Evolutionary conservation across 2,329 filamentous ascomycete genomes (phyloP).

Genomic region (Xylariaceae sp.): DNA sequence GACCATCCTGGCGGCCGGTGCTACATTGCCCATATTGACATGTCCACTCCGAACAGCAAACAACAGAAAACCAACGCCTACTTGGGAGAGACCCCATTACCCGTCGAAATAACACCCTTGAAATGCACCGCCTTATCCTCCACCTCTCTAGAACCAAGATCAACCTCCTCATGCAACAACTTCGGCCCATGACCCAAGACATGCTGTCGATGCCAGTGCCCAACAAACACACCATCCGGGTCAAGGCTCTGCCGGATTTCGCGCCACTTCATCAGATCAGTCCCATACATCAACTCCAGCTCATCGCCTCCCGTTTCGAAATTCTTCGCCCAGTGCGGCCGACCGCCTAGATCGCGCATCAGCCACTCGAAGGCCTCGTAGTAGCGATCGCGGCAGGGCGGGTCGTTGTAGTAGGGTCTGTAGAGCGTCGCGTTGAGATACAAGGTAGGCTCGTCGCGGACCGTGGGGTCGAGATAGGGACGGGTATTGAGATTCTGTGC

Average conservation of each 20-base stretch:
- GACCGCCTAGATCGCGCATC: slow-evolving; percentile 78
- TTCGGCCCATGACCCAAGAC: slow-evolving; percentile 43
- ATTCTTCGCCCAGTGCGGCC: slow-evolving; percentile 92
- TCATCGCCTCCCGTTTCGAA: slow-evolving; percentile 61
- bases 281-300: slow-evolving; percentile 65
- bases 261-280: slow-evolving; percentile 63
- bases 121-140: slow-evolving; percentile 17
- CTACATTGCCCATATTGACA: no score
- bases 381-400: slow-evolving; percentile 71
- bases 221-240: slow-evolving; percentile 81
- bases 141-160: slow-evolving; percentile 16
- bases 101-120: no score
- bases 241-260: slow-evolving; percentile 67
- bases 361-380: slow-evolving; percentile 89
- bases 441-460: slow-evolving; percentile 64
- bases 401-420: slow-evolving; percentile 73
- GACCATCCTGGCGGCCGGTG: no score
- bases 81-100: no score
- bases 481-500: slow-evolving; percentile 27
- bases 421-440: slow-evolving; percentile 92
- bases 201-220: slow-evolving; percentile 79
- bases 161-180: slow-evolving; percentile 31
- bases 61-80: no score
- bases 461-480: slow-evolving; percentile 66
- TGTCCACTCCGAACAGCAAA: no score